Percentiles rank a stretch among this genome's conserved stretches.
phyloP scores from a whole-genome alignment of 768 basidiomycete species.

The Suillus weaverae region DNA sequence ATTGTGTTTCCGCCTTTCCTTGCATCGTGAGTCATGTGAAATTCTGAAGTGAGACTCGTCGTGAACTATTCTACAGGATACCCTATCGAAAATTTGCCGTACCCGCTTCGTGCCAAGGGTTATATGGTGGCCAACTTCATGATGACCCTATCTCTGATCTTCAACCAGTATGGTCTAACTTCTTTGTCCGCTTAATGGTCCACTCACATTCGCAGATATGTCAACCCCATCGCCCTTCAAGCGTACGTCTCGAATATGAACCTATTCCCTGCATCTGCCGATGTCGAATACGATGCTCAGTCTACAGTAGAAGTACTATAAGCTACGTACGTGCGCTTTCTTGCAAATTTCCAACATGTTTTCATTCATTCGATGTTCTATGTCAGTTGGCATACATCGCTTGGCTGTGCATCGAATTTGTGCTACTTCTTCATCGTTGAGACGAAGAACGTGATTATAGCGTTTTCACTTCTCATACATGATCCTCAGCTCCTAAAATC shows the following conservation, averaged over 20 bases:
- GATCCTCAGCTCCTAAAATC: not conserved
- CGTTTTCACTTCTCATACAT: not conserved
- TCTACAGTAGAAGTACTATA: constrained; percentile 48
- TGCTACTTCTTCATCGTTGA: constrained; percentile 39
- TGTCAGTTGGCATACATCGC: constrained; percentile 38
- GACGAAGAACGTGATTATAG: constrained; percentile 35
- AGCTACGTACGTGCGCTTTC: constrained; percentile 22
- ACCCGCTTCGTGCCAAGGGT: constrained; percentile 40
- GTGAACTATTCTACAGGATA: constrained; percentile 24
- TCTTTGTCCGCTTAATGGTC: constrained; percentile 20
- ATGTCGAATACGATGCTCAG: constrained; percentile 8
- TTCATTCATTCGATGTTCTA: not conserved
- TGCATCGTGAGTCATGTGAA: constrained; percentile 27
- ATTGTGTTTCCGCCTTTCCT: constrained; percentile 44
- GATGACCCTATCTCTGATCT: constrained; percentile 40
- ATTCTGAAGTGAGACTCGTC: not conserved
- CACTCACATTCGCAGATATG: constrained; percentile 24
- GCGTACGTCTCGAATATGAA: constrained; percentile 12
- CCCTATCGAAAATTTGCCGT: constrained; percentile 45
- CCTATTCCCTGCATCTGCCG: not conserved
- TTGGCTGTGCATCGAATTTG: constrained; percentile 43
- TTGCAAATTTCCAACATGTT: not conserved
- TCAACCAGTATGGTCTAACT: constrained; percentile 40
- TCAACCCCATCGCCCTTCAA: constrained; percentile 38
- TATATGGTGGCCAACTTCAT: constrained; percentile 40